Evolutionary conservation across 345 rosid genomes (phyloP).

Genomic region (Abelmoschus esculentus): DNA sequence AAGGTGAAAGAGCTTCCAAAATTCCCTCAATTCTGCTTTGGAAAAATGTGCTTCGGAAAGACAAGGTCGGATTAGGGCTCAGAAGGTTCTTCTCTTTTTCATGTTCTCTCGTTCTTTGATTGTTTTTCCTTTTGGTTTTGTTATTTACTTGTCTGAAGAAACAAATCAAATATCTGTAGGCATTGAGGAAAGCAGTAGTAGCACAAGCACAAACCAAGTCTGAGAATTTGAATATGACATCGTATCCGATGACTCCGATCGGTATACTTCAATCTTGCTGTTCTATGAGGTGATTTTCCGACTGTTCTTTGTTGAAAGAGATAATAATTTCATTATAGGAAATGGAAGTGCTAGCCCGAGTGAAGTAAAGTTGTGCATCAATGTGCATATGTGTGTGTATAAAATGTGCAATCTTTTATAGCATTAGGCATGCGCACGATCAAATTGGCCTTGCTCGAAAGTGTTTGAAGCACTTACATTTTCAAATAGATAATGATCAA

Average conservation of each 20-base stretch:
- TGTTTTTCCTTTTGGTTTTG: not conserved
- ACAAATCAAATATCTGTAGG: constrained; percentile 26
- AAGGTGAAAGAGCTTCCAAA: constrained; percentile 46
- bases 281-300: constrained; percentile 32
- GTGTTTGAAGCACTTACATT: too few relatives aligned
- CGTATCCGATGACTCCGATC: constrained; percentile 73
- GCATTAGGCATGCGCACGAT: not conserved
- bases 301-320: not conserved
- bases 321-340: not conserved
- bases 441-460: too few relatives aligned
- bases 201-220: constrained; percentile 33
- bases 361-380: not conserved
- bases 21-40: constrained; percentile 48
- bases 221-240: constrained; percentile 28
- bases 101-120: not conserved
- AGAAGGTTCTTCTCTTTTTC: constrained; percentile 45
- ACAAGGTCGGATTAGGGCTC: constrained; percentile 82
- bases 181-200: constrained; percentile 59
- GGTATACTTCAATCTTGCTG: constrained; percentile 77
- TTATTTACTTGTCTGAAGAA: not conserved
- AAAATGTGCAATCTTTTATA: too few relatives aligned
- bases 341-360: not conserved
- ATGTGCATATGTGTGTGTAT: not conserved
- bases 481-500: too few relatives aligned
- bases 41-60: constrained; percentile 74